Base-by-base conservation (phyloP, 176 grass and related monocot genomes). In the Aechmea fasciata region DNA sequence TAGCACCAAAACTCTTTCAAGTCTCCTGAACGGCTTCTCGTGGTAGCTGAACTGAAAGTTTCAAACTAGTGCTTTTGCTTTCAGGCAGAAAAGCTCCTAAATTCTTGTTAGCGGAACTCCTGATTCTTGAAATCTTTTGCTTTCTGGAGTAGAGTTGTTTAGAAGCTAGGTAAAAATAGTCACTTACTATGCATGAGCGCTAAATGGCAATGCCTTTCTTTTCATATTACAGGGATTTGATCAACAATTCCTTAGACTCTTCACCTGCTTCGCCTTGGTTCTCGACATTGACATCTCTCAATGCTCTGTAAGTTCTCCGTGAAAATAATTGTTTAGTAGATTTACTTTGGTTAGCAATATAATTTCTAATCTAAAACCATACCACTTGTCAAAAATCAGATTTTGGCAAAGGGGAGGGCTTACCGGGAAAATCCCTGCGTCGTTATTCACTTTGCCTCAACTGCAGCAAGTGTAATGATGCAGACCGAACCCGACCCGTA, bases 401-500 rank as follows among this genome's bases (percentile, higher is more conserved):
- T 69, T 85, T 48, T 82, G 87, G 82, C 73, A 73, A 7, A 65
- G 65, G 5, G 69, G 26, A 52, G n/a, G n/a, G 20, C 84, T 87
- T 80, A 77, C 11, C 20, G 88, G 88, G 25, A 8, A 63, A 85
- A 67, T 91, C 26, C 88, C 88, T 28, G 62, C 63, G 14, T 55
- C 51, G 49, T 63, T 91, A 22, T 91, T 91, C 76, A 77, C 71
- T 54, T 17, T 75, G 13, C 72, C 84, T 57, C 69, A 82, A 66
- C 57, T 91, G 73, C 79, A 87, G 62, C 65, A 84, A 91, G 77
- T 91, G 88, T 91, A 87, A 82, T n/a, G n/a, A n/a, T n/a, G n/a
- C n/a, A n/a, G n/a, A n/a, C n/a, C n/a, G n/a, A n/a, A n/a, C n/a
- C n/a, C n/a, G n/a, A n/a, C n/a, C n/a, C n/a, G n/a, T n/a, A n/a